These are phyloP conservation scores for Fistulinella staudtii DNA, from an alignment of 1,284 basidiomycete species.

Conservation along the genomic window DNA sequence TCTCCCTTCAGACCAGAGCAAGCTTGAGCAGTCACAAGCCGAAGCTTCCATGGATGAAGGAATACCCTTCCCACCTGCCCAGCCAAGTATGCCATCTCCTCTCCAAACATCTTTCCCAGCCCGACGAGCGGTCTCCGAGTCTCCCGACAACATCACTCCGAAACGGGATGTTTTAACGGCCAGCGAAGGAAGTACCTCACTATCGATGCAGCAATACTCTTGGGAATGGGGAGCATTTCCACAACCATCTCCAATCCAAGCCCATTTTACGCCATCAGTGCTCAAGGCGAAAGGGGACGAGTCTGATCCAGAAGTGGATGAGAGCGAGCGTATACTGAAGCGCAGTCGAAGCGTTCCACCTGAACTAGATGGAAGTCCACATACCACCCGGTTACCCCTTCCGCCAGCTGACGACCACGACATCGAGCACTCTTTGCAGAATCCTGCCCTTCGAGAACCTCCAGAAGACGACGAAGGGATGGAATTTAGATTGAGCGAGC, in stretches of 20 bases:
- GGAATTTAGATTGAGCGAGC: constrained; percentile 48
- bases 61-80: constrained; percentile 20
- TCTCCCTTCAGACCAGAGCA: constrained; percentile 26
- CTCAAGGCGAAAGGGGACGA: constrained; percentile 19
- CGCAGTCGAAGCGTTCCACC: constrained; percentile 59
- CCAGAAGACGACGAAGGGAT: constrained; percentile 6
- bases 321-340: constrained; percentile 26
- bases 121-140: constrained; percentile 28
- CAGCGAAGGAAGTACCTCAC: constrained; percentile 3
- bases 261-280: constrained; percentile 42
- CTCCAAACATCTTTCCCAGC: constrained; percentile 21
- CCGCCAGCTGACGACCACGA: constrained; percentile 34
- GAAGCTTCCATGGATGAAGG: constrained; percentile 11
- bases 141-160: constrained; percentile 13
- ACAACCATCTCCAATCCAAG: constrained; percentile 64
- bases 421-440: constrained; percentile 6
- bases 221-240: constrained; percentile 88
- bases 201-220: constrained; percentile 58
- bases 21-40: constrained; percentile 3
- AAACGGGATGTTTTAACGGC: constrained; percentile 8
- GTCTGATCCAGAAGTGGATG: constrained; percentile 21
- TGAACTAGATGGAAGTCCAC: constrained; percentile 42
- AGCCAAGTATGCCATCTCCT: constrained; percentile 17
- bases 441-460: not conserved
- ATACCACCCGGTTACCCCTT: constrained; percentile 30